phyloP scores from a whole-genome alignment of 306 rosid genomes.

The Vigna nakashimae region DNA sequence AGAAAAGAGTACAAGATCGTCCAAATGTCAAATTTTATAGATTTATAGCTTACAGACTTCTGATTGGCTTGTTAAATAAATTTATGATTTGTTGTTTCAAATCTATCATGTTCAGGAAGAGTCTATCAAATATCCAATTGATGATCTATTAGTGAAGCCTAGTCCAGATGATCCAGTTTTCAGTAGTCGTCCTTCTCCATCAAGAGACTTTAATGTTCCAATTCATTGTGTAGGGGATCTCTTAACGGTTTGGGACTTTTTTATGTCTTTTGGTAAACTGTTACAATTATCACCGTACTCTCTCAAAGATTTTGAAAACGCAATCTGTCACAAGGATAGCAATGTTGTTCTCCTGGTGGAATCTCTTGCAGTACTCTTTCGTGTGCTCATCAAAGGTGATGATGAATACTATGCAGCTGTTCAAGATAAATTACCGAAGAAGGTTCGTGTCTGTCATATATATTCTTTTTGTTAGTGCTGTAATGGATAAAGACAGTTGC shows the following conservation, averaged over 20 bases:
- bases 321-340: constrained; percentile 82
- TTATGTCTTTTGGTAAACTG: constrained; percentile 72
- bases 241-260: constrained; percentile 93
- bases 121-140: constrained; percentile 84
- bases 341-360: constrained; percentile 82
- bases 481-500: background rate
- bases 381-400: constrained; percentile 71
- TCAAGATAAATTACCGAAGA: constrained; percentile 28
- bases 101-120: constrained; percentile 60
- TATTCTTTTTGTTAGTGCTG: constrained; percentile 21
- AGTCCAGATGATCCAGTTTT: constrained; percentile 79
- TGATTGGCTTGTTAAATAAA: constrained; percentile 12
- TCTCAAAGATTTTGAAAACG: constrained; percentile 86
- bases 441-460: constrained; percentile 55
- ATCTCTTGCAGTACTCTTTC: constrained; percentile 81
- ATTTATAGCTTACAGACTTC: background rate
- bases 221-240: constrained; percentile 81
- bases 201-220: constrained; percentile 76
- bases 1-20: background rate
- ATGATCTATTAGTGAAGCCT: constrained; percentile 86
- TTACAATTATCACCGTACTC: constrained; percentile 79
- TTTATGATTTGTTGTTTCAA: constrained; percentile 38
- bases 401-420: constrained; percentile 60
- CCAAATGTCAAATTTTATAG: constrained; percentile 25
- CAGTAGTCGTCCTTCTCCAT: constrained; percentile 73